Evolutionary conservation across 805 yeast genomes (phyloP), one percentile per base, ranked within the genome.

Genomic region (Yarrowia sp.): DNA sequence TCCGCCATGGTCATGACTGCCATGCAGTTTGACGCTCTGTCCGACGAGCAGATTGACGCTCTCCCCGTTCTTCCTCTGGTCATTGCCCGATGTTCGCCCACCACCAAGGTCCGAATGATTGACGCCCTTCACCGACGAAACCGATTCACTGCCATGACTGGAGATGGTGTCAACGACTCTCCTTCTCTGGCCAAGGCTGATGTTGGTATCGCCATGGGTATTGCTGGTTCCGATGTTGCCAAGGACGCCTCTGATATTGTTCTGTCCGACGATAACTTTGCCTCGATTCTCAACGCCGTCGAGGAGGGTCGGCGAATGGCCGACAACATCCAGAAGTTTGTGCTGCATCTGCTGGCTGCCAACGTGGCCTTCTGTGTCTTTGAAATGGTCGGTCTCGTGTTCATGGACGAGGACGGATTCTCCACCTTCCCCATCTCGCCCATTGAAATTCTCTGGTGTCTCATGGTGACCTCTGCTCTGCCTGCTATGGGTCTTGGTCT

Each of bases 371-470:
- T 87, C 74, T 91, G 88, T 0, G 74, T 88, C 36, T 86, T 84
- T 72, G 80, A 89, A 73, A 82, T 89, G 85, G 81, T 89, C 72
- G 95, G 94, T 53, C 82, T 89, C 67, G 91, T 86, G 2, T 90
- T 90, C 75, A 83, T 84, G 70, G 95, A 88, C 74, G 71, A 77
- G 0, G 79, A 84, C 44, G 87, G 85, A 4, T 81, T 80, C 68
- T 90, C 96, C 6, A 96, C 92, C 10, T 91, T 91, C 80, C 93
- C 94, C 61, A 81, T 90, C 68, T 84, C 91, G 69, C 93, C 94
- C 9, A 90, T 89, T 70, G 92, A 89, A 77, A 91, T 88, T 10
- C 79, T 89, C 72, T 89, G 93, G 93, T 85, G 89, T 73, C 84
- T 89, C 73, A 91, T 89, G 74, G 85, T 88, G 47, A 89, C 94